phyloP scores from a whole-genome alignment of 2,329 filamentous ascomycete species.

The Plenodomus tracheiphilus region DNA sequence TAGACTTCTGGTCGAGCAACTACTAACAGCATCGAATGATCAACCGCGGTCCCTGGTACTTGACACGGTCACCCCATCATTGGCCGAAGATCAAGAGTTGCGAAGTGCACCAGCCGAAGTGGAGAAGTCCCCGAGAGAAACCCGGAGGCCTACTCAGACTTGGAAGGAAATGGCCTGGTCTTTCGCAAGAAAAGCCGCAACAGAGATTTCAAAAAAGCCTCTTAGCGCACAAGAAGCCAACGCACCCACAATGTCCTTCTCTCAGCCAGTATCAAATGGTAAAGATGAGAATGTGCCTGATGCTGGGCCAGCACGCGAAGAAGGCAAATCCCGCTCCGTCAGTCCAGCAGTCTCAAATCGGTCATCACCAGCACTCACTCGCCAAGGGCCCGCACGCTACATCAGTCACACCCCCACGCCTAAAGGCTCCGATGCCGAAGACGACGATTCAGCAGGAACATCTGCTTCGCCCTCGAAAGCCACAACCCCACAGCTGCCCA shows the following conservation, averaged over 20 bases:
- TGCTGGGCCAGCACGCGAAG: slow-evolving; percentile 5
- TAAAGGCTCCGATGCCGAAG: slow-evolving; percentile 20
- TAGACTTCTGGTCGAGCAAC: too few relatives aligned
- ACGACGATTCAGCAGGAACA: slow-evolving; percentile 5
- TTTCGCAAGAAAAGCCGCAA: background rate
- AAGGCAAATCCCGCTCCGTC: slow-evolving; percentile 13
- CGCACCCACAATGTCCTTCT: background rate
- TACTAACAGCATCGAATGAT: too few relatives aligned
- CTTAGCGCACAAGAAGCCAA: background rate
- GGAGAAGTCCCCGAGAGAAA: background rate
- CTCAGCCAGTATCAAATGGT: background rate
- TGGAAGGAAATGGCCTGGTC: too few relatives aligned
- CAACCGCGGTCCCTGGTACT: too few relatives aligned
- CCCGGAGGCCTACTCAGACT: background rate
- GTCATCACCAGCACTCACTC: slow-evolving; percentile 24
- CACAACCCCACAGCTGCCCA: background rate
- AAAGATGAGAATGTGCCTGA: slow-evolving; percentile 2
- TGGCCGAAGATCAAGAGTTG: too few relatives aligned
- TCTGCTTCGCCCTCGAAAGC: slow-evolving; percentile 2
- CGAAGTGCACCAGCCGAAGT: background rate
- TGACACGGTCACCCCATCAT: too few relatives aligned
- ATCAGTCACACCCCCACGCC: slow-evolving; percentile 29
- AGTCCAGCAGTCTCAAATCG: slow-evolving; percentile 18
- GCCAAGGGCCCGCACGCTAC: slow-evolving; percentile 24
- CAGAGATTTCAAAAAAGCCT: background rate